Conservation (phyloP, 441 rosid genomes). For the Populus hybrid region DNA sequence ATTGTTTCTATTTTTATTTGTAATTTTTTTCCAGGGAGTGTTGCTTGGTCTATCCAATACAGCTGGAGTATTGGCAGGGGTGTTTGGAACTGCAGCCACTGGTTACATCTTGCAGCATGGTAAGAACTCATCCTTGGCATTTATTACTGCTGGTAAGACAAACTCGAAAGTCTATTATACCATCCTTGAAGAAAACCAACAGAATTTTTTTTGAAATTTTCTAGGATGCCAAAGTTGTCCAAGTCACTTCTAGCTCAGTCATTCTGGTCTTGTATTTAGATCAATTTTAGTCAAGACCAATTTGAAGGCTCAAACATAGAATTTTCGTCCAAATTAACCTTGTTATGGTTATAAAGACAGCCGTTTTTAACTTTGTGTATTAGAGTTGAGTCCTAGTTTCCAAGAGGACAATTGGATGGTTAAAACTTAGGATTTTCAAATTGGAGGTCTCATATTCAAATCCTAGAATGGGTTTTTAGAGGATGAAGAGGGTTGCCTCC, state of each 20-base stretch:
- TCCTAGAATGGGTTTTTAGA: not conserved
- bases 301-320: not conserved
- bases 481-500: not conserved
- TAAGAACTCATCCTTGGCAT: slow-evolving; percentile 22
- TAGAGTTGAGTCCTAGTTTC: not conserved
- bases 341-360: not conserved
- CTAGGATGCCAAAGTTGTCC: not conserved
- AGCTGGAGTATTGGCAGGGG: slow-evolving; percentile 92
- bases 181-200: not conserved
- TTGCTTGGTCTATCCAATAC: slow-evolving; percentile 89
- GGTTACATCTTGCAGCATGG: slow-evolving; percentile 92
- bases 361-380: not conserved
- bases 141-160: not conserved
- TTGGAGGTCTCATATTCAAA: not conserved
- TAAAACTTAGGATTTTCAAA: not conserved
- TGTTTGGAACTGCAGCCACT: slow-evolving; percentile 93
- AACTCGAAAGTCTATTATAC: not conserved
- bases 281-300: not conserved
- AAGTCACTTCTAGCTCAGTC: not conserved
- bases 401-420: not conserved
- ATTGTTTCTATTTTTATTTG: not conserved
- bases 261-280: not conserved
- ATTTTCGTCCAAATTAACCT: not conserved
- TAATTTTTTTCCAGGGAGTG: slow-evolving; percentile 54
- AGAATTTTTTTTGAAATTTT: not conserved